phyloP scores from a whole-genome alignment of 495 filamentous ascomycete species.

The Barbatosphaeria neglecta region DNA sequence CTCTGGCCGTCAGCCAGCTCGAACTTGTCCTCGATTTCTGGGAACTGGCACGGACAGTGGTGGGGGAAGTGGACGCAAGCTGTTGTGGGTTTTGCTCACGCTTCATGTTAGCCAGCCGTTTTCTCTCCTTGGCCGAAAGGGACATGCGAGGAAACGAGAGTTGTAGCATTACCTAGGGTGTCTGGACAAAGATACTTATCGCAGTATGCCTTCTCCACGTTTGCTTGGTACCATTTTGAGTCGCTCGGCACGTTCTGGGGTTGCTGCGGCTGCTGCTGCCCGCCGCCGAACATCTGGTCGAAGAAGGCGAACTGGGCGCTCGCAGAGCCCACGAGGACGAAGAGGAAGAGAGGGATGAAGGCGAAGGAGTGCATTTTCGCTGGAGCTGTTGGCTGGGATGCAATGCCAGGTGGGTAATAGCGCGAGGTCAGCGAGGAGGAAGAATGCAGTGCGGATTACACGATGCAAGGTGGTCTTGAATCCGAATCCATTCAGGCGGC shows the following conservation, averaged over 20 bases:
- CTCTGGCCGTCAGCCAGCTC: conserved; percentile 74
- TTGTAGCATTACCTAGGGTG: conserved; percentile 46
- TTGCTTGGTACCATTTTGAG: conserved; percentile 59
- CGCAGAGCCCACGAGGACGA: conserved; percentile 17
- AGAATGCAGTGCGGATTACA: background rate
- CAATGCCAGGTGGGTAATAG: background rate
- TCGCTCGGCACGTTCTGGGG: conserved; percentile 71
- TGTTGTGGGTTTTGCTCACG: too few species aligned
- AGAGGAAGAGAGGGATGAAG: conserved; percentile 16
- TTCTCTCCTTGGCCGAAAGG: background rate
- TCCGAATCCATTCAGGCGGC: background rate
- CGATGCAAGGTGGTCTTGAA: background rate
- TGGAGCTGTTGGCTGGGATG: background rate
- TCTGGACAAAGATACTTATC: conserved; percentile 85
- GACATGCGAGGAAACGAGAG: background rate
- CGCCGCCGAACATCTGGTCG: conserved; percentile 61
- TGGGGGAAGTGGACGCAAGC: conserved; percentile 88
- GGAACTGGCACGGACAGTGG: conserved; percentile 84
- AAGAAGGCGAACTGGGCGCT: conserved; percentile 73
- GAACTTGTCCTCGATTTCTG: conserved; percentile 73
- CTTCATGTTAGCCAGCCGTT: background rate
- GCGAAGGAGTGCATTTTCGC: conserved; percentile 16
- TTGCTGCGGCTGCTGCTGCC: conserved; percentile 43
- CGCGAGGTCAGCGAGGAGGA: background rate
- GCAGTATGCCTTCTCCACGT: conserved; percentile 61